A percentile compares a stretch with the other conserved stretches of the same genome.
These are phyloP conservation scores for Cyberlindnera mrakii DNA, from an alignment of 805 yeast genomes.

Conservation along the genomic window DNA sequence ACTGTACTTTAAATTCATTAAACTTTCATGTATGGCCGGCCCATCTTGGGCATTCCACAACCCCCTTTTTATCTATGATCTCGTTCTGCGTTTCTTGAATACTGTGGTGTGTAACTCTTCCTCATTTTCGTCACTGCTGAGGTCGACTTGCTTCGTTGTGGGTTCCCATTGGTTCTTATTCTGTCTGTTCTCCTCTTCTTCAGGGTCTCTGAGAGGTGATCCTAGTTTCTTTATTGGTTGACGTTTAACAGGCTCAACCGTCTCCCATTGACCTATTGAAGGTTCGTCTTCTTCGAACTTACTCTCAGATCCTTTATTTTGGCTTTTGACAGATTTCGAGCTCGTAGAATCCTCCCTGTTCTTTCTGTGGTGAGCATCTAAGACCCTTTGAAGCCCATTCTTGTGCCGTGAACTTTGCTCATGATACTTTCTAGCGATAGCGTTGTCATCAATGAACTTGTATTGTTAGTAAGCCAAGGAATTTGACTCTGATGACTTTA, in stretches of 20 bases:
- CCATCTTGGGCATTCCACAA: neutral
- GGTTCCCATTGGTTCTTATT: neutral
- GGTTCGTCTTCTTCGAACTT: neutral
- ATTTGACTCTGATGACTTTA: neutral
- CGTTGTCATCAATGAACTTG: constrained; percentile 33
- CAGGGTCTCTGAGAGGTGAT: constrained; percentile 2
- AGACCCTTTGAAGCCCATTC: constrained; percentile 13
- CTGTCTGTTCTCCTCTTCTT: neutral
- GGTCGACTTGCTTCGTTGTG: constrained; percentile 7
- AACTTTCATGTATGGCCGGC: neutral
- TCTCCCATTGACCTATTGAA: constrained; percentile 11
- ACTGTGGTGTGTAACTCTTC: constrained; percentile 3
- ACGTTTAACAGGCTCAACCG: neutral
- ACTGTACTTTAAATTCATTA: neutral
- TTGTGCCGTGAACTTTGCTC: constrained; percentile 30
- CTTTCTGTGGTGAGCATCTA: constrained; percentile 23
- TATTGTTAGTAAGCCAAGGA: neutral
- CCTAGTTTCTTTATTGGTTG: neutral
- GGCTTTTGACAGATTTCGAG: too few species aligned
- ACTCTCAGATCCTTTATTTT: too few species aligned
- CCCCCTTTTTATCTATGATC: neutral
- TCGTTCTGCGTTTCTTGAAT: constrained; percentile 20
- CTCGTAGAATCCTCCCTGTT: constrained; percentile 16
- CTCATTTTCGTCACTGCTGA: constrained; percentile 14
- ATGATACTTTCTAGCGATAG: constrained; percentile 27